These are phyloP conservation scores for Polyporus tsugae DNA, from an alignment of 1,284 basidiomycete genomes.

Conservation along the genomic window DNA sequence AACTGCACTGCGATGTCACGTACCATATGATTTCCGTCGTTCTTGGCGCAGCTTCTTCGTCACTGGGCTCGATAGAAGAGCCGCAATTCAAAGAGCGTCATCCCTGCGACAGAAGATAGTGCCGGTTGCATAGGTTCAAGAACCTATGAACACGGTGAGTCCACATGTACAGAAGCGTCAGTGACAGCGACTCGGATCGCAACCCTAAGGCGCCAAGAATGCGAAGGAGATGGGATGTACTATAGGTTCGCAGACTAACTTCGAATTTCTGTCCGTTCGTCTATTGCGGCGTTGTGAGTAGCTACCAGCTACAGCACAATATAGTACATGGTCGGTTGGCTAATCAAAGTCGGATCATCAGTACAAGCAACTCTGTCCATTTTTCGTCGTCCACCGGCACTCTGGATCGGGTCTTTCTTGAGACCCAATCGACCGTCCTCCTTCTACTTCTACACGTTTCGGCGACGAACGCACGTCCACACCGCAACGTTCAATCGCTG, in stretches of 20 bases:
- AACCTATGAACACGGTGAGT: not conserved
- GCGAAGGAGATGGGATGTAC: not conserved
- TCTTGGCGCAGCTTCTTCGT: not conserved
- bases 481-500: not conserved
- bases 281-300: not conserved
- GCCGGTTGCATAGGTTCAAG: not conserved
- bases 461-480: not conserved
- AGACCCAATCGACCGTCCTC: not conserved
- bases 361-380: not conserved
- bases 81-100: not conserved
- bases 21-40: not conserved
- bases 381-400: not conserved
- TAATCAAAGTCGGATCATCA: not conserved
- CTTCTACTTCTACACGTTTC: not conserved
- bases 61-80: not conserved
- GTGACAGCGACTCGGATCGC: not conserved
- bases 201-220: not conserved
- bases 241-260: not conserved
- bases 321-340: not conserved
- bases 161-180: no score
- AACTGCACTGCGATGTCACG: not conserved
- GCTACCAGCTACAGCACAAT: not conserved
- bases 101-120: not conserved
- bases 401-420: not conserved
- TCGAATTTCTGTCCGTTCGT: not conserved